Conservation (phyloP, 176 grass and related monocot species). For the Dendrocalamus sinicus region DNA sequence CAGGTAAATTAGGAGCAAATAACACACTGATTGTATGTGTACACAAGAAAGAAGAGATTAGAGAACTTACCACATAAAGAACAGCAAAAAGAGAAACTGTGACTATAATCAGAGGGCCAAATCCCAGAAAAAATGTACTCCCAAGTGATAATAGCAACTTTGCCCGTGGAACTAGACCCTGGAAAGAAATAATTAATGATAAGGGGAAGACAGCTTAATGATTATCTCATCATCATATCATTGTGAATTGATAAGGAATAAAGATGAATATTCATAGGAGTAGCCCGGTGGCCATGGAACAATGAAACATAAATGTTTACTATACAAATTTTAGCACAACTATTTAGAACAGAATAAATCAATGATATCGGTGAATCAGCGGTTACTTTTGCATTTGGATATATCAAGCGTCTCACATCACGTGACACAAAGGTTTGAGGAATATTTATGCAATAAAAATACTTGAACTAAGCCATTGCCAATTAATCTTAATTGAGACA, state of each 20-base stretch:
- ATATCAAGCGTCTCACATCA: neutral
- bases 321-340: neutral
- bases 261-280: neutral
- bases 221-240: slow-evolving; percentile 2
- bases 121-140: slow-evolving; percentile 84
- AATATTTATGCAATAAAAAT: neutral
- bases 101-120: slow-evolving; percentile 80
- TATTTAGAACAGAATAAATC: neutral
- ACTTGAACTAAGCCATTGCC: neutral
- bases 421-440: neutral
- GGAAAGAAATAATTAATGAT: slow-evolving; percentile 30
- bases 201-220: neutral
- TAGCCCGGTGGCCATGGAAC: neutral
- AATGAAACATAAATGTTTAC: slow-evolving; percentile 26
- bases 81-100: slow-evolving; percentile 65
- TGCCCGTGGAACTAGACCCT: slow-evolving; percentile 87
- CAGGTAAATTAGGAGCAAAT: neutral
- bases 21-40: neutral
- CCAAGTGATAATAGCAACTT: slow-evolving; percentile 87
- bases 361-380: neutral
- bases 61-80: slow-evolving; percentile 77
- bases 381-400: neutral
- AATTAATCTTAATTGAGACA: neutral
- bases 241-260: neutral
- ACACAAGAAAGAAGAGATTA: neutral